phyloP scores from a whole-genome alignment of 768 basidiomycete species.

The Termitomyces sp. region DNA sequence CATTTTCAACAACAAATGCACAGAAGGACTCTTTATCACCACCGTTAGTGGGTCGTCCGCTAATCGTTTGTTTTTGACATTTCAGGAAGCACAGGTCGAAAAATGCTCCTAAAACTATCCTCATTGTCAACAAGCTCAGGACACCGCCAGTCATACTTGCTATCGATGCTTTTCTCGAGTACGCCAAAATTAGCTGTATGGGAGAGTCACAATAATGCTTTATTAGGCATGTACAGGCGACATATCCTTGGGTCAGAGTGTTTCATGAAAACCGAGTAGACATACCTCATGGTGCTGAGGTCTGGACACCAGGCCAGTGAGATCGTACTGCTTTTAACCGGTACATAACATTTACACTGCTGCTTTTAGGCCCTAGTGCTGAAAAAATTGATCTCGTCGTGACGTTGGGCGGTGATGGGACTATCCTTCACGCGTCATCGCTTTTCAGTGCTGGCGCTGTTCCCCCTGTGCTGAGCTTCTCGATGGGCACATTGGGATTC shows the following conservation, averaged over 20 bases:
- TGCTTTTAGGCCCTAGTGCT: constrained; percentile 34
- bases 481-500: constrained; percentile 92
- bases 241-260: constrained; percentile 55
- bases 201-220: neutral
- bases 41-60: constrained; percentile 9
- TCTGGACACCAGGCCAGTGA: constrained; percentile 58
- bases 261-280: constrained; percentile 64
- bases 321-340: neutral
- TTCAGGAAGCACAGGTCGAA: constrained; percentile 31
- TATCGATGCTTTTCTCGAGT: constrained; percentile 71
- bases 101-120: constrained; percentile 52
- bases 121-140: constrained; percentile 77
- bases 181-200: constrained; percentile 17
- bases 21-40: constrained; percentile 3
- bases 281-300: constrained; percentile 56
- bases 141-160: constrained; percentile 73
- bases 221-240: constrained; percentile 48
- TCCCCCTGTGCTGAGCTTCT: constrained; percentile 87
- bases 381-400: constrained; percentile 80
- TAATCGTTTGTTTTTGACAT: constrained; percentile 16
- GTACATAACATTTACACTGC: neutral
- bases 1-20: constrained; percentile 6
- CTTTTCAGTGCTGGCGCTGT: constrained; percentile 88
- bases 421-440: constrained; percentile 89
- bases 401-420: constrained; percentile 92